These are phyloP conservation scores for Nothophytophthora sp. DNA, from an alignment of 352 stramenopile genomes.

Conservation along the genomic window DNA sequence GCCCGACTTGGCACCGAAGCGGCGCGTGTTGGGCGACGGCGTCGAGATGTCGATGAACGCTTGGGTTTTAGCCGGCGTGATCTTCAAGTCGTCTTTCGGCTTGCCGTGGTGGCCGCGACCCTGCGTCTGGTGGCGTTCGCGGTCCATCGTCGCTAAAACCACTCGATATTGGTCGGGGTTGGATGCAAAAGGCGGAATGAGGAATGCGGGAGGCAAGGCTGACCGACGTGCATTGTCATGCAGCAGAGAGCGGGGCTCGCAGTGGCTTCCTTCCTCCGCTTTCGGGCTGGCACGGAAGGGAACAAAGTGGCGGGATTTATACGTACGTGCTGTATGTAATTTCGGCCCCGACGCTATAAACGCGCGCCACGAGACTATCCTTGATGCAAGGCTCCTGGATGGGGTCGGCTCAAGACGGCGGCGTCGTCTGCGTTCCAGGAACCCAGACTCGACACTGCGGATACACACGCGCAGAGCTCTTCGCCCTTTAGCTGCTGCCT, in stretches of 20 bases:
- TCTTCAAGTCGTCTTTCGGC: conserved; percentile 35
- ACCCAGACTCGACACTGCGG: conserved; percentile 3
- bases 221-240: conserved; percentile 5
- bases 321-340: conserved; percentile 30
- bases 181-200: conserved; percentile 25
- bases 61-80: conserved; percentile 54
- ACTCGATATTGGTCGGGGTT: no score
- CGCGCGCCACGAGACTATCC: conserved; percentile 24
- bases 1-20: conserved; percentile 15
- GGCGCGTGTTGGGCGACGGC: conserved; percentile 32
- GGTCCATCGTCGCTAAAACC: conserved; percentile 24
- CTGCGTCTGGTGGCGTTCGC: conserved; percentile 23
- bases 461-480: no score
- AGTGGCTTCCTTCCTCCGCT: no score
- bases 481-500: no score
- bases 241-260: no score
- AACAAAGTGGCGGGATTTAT: no score
- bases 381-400: conserved; percentile 10
- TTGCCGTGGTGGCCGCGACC: conserved; percentile 33
- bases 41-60: conserved; percentile 70
- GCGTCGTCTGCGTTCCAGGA: conserved; percentile 1
- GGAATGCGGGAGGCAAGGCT: conserved; percentile 1
- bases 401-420: conserved; percentile 4
- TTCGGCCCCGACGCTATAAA: conserved; percentile 34
- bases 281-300: no score